Conservation (phyloP, 306 rosid genomes). For the Prunus padus region DNA sequence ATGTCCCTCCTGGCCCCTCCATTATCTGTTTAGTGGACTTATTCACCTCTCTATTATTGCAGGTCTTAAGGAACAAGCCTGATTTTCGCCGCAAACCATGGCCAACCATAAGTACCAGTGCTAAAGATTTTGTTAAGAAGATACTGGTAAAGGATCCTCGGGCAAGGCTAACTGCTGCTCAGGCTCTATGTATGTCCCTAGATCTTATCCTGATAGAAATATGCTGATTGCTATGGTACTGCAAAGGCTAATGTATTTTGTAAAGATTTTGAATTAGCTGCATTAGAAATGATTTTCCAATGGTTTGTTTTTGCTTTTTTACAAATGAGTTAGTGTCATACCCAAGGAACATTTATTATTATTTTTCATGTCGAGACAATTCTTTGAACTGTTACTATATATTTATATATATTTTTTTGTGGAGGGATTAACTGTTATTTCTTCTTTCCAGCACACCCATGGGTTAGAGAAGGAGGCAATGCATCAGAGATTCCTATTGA, state of each 20-base stretch:
- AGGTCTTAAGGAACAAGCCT: conserved; percentile 93
- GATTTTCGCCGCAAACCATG: conserved; percentile 98
- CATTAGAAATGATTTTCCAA: neutral
- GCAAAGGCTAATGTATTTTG: conserved; percentile 2
- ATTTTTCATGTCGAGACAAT: neutral
- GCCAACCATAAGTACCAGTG: conserved; percentile 74
- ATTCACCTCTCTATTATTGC: conserved; percentile 18
- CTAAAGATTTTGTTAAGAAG: conserved; percentile 93
- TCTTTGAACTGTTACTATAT: neutral
- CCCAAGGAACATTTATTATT: conserved; percentile 11
- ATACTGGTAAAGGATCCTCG: conserved; percentile 93
- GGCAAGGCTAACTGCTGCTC: conserved; percentile 98
- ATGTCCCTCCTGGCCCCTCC: neutral
- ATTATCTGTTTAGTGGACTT: conserved; percentile 7
- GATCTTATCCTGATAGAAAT: conserved; percentile 23
- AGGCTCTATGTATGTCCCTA: conserved; percentile 83
- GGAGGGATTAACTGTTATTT: conserved; percentile 23
- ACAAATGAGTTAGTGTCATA: conserved; percentile 9
- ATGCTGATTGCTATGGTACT: conserved; percentile 19
- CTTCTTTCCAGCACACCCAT: conserved; percentile 76
- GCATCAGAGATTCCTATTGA: conserved; percentile 95
- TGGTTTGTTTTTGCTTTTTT: neutral
- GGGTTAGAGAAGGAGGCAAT: conserved; percentile 97
- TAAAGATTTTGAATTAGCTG: neutral
- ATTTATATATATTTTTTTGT: neutral